Base-by-base conservation (phyloP, 805 yeast genomes). In the Ogataea pini region DNA sequence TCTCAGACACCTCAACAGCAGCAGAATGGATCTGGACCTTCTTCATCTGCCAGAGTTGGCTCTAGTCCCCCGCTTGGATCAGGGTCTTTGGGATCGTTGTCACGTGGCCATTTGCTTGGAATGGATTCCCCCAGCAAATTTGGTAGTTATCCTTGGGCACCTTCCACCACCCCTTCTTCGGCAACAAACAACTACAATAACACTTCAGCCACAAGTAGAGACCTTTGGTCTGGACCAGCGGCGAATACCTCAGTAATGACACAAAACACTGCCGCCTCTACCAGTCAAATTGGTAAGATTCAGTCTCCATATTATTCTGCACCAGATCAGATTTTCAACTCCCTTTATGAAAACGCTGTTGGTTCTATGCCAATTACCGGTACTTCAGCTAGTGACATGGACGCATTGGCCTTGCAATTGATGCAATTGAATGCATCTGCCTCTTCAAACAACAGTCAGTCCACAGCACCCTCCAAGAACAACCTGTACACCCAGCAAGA, bases 341-440 rank as follows among this genome's bases (percentile, higher is more conserved):
- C 57, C 5, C 18, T 53, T 13, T 53, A 53, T 25, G 54, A 53
- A 14, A 48, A 37, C 36, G 24, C 47, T 10, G 36, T 45, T 5
- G 41, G 44, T 9, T 40, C 40, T 10, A 37, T 46, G 38, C 61
- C 40, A 14, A 46, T 22, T 44, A 44, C 54, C 3, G 44, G 46
- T 5, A 25, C 52, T 4, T 48, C 57, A 14, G 58, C 48, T 39
- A 57, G 54, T 25, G 66, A 61, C 41, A 60, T 62, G 55, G 67
- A 62, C 42, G 55, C 61, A n/a, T 44, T 62, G 47, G 54, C 65
- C 6, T 49, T 52, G 27, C 67, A 62, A 36, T 42, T 62, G 43
- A 44, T 62, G 59, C 58, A 60, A n/a, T 36, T 62, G 45, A 51
- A 54, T 33, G 32, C 57, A 8, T 49, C 55, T 12, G 46, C 51